Conservation (phyloP, 331 rosid genomes). For the Malus hybrid region DNA sequence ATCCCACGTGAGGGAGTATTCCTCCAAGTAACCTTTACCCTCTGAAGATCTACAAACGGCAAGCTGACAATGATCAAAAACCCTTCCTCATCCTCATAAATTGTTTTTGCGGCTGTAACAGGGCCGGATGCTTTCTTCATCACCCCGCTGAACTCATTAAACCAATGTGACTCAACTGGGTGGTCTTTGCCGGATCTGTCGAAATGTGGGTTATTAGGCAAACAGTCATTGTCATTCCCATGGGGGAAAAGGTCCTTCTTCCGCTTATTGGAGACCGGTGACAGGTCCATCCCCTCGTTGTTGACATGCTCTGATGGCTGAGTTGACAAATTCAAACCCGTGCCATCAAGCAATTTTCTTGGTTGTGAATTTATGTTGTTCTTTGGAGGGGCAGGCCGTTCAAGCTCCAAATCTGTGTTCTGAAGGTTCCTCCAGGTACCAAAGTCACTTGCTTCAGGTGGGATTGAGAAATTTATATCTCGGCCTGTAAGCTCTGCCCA, state of each 20-base stretch:
- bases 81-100: constrained; percentile 39
- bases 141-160: constrained; percentile 36
- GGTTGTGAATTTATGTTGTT: constrained; percentile 13
- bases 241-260: constrained; percentile 32
- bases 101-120: constrained; percentile 38
- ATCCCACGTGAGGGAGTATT: constrained; percentile 31
- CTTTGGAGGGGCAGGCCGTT: constrained; percentile 21
- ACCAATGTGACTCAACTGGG: constrained; percentile 25
- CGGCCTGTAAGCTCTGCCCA: constrained; percentile 47
- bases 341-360: constrained; percentile 27
- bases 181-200: constrained; percentile 24
- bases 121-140: constrained; percentile 37
- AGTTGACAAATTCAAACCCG: constrained; percentile 35
- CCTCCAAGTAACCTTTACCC: constrained; percentile 41
- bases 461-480: constrained; percentile 29
- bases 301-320: constrained; percentile 26
- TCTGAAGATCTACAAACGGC: constrained; percentile 40
- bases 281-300: constrained; percentile 21
- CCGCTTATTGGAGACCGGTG: constrained; percentile 21
- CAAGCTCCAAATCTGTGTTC: constrained; percentile 28
- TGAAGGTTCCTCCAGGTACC: constrained; percentile 36
- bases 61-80: constrained; percentile 31
- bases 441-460: constrained; percentile 30
- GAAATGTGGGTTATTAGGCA: constrained; percentile 10
- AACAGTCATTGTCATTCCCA: constrained; percentile 15